phyloP scores from a whole-genome alignment of 2,329 filamentous ascomycete genomes.

The Graphiopsis chlorocephala region DNA sequence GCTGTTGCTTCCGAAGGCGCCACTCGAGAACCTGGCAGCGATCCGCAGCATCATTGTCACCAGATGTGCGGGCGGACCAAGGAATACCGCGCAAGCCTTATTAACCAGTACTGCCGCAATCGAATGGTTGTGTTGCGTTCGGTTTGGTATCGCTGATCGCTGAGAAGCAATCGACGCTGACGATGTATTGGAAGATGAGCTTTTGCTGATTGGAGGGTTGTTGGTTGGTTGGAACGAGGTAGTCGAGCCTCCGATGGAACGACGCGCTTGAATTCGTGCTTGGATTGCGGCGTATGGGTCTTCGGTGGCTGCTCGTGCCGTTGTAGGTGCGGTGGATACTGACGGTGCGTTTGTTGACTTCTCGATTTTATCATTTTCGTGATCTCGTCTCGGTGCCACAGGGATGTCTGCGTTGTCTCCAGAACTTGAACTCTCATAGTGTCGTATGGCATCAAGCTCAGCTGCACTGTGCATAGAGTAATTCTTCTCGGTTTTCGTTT shows the following conservation, averaged over 20 bases:
- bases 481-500: neutral
- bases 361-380: neutral
- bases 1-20: conserved; percentile 32
- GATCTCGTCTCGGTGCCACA: neutral
- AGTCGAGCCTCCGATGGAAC: conserved; percentile 31
- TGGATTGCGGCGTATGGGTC: conserved; percentile 35
- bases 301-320: neutral
- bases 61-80: conserved; percentile 77
- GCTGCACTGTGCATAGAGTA: neutral
- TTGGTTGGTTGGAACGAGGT: conserved; percentile 34
- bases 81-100: conserved; percentile 72
- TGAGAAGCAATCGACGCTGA: conserved; percentile 18
- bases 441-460: neutral
- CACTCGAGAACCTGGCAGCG: conserved; percentile 67
- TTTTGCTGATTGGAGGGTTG: conserved; percentile 37
- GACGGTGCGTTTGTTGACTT: neutral
- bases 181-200: conserved; percentile 35
- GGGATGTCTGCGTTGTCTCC: neutral
- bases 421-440: neutral
- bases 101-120: conserved; percentile 58
- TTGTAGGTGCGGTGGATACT: neutral
- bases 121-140: conserved; percentile 21
- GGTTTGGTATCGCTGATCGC: conserved; percentile 16
- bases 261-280: conserved; percentile 34
- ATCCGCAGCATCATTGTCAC: conserved; percentile 78